Conservation (phyloP, 2,329 filamentous ascomycete species). For the Coniella vitis region DNA sequence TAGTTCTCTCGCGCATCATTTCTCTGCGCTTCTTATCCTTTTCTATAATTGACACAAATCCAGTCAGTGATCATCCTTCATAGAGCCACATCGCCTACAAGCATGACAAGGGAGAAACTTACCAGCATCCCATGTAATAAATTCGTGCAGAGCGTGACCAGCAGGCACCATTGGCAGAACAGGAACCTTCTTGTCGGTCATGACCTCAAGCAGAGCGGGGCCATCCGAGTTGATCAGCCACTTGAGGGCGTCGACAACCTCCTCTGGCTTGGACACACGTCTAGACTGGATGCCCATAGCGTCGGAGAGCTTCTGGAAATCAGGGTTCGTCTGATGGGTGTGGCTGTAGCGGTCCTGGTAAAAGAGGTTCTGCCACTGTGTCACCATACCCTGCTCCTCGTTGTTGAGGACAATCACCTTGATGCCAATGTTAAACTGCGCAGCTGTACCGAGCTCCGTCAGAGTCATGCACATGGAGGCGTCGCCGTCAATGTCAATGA, state of each 20-base stretch:
- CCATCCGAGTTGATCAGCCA: slow-evolving; percentile 88
- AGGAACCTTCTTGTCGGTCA: slow-evolving; percentile 86
- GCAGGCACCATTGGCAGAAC: slow-evolving; percentile 97
- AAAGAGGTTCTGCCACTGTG: slow-evolving; percentile 96
- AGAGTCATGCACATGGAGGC: slow-evolving; percentile 99
- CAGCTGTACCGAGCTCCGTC: slow-evolving; percentile 86
- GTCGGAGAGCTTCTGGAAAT: slow-evolving; percentile 89
- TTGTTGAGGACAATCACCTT: slow-evolving; percentile 96
- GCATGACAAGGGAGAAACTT: slow-evolving; percentile 28
- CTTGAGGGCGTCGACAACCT: slow-evolving; percentile 69
- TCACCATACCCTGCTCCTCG: slow-evolving; percentile 97
- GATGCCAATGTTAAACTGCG: slow-evolving; percentile 93
- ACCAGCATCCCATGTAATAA: slow-evolving; percentile 80
- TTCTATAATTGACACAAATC: slow-evolving; percentile 35
- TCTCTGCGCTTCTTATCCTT: slow-evolving; percentile 63
- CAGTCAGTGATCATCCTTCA: slow-evolving; percentile 31
- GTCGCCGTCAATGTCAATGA: slow-evolving; percentile 94
- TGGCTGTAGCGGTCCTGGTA: slow-evolving; percentile 90
- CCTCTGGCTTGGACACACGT: slow-evolving; percentile 65
- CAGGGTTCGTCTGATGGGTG: slow-evolving; percentile 91
- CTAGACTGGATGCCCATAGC: slow-evolving; percentile 81
- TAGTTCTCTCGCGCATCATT: slow-evolving; percentile 58
- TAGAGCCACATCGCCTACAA: too few relatives aligned
- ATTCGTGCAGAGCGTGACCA: slow-evolving; percentile 83
- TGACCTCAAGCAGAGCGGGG: slow-evolving; percentile 86